Evolutionary conservation across 2,329 filamentous ascomycete genomes (phyloP).

Genomic region (Phialophora tarda): DNA sequence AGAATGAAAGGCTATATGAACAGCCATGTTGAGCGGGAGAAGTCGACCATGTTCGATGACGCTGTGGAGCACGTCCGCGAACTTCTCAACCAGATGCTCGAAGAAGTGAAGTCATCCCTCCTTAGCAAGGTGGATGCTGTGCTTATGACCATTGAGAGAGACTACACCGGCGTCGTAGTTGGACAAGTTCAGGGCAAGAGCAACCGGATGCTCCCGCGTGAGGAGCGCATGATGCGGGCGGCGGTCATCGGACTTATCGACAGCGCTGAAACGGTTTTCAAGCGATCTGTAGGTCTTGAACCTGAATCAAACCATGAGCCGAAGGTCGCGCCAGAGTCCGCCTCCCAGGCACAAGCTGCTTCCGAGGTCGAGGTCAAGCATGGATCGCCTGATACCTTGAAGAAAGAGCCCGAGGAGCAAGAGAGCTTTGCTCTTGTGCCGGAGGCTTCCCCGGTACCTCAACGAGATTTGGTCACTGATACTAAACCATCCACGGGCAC

Average conservation of each 20-base stretch:
- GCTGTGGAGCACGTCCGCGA: slow-evolving; percentile 51
- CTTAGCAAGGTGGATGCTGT: not conserved
- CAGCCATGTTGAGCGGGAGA: slow-evolving; percentile 49
- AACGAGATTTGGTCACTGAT: not conserved
- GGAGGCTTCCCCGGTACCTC: not conserved
- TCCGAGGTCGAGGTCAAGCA: not conserved
- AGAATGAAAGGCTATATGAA: slow-evolving; percentile 62
- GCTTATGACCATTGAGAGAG: not conserved
- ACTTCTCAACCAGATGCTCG: slow-evolving; percentile 44
- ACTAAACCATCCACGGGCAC: not conserved
- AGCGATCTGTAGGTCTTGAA: slow-evolving; percentile 1
- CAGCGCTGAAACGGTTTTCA: slow-evolving; percentile 11
- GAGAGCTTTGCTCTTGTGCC: not conserved
- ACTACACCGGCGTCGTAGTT: slow-evolving; percentile 11
- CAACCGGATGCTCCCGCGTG: not conserved
- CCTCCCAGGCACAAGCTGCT: not conserved
- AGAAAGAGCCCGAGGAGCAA: not conserved
- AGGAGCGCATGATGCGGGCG: not conserved
- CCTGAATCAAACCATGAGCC: not conserved
- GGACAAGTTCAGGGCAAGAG: not conserved
- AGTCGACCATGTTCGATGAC: slow-evolving; percentile 57
- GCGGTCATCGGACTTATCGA: slow-evolving; percentile 1
- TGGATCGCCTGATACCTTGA: not conserved
- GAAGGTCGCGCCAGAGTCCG: not conserved
- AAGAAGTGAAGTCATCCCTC: not conserved